These are phyloP conservation scores for Corylus avellana DNA, from an alignment of 306 rosid species.

Conservation along the genomic window DNA sequence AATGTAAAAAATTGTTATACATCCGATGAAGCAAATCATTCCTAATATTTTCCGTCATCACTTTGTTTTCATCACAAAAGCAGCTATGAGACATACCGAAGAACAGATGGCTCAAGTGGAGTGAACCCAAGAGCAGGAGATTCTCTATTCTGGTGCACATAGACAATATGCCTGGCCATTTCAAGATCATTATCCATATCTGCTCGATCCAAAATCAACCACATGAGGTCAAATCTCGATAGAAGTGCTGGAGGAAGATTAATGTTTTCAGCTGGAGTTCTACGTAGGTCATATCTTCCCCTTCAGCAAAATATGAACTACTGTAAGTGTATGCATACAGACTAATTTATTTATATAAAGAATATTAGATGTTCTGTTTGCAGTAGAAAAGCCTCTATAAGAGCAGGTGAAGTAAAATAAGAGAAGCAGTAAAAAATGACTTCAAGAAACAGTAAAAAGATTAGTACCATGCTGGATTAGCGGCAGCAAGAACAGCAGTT, in stretches of 20 bases:
- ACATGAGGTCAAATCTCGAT: constrained; percentile 93
- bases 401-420: constrained; percentile 11
- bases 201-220: constrained; percentile 98
- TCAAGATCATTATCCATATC: constrained; percentile 98
- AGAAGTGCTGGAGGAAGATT: constrained; percentile 95
- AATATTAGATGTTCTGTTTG: not conserved
- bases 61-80: constrained; percentile 8
- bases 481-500: constrained; percentile 99
- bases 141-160: constrained; percentile 90
- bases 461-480: constrained; percentile 93
- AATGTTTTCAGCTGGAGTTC: constrained; percentile 98
- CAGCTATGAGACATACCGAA: constrained; percentile 58
- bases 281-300: constrained; percentile 95
- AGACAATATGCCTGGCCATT: constrained; percentile 95
- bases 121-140: constrained; percentile 92
- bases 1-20: not conserved
- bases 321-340: constrained; percentile 26
- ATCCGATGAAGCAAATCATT: constrained; percentile 4
- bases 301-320: constrained; percentile 46
- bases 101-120: constrained; percentile 95
- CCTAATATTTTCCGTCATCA: constrained; percentile 8
- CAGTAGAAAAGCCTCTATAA: constrained; percentile 11
- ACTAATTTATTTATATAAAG: constrained; percentile 3
- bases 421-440: constrained; percentile 2
- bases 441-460: constrained; percentile 6